These are phyloP conservation scores for Neonectria ditissima DNA, from an alignment of 2,329 filamentous ascomycete species.

Conservation along the genomic window DNA sequence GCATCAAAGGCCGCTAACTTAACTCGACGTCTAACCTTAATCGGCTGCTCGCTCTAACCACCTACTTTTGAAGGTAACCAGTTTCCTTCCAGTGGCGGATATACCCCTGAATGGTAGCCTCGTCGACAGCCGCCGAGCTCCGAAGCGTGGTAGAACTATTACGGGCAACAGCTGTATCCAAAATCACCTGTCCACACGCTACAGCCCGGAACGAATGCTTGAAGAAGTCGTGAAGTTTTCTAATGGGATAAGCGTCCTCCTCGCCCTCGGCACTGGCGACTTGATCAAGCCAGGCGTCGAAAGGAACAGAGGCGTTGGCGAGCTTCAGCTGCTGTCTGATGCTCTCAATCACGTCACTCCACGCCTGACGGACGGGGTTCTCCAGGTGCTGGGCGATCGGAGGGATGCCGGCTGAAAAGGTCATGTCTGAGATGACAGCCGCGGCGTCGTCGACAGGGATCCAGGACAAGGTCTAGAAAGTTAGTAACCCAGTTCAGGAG, in stretches of 20 bases:
- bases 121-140: conserved; percentile 18
- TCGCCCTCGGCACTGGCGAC: conserved; percentile 21
- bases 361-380: conserved; percentile 33
- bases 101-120: conserved; percentile 24
- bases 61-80: conserved; percentile 29
- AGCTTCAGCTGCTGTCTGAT: conserved; percentile 26
- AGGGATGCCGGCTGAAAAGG: conserved; percentile 11
- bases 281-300: conserved; percentile 30
- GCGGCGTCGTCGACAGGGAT: conserved; percentile 35
- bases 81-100: conserved; percentile 29
- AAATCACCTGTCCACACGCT: conserved; percentile 32
- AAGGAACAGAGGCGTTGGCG: conserved; percentile 16
- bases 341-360: conserved; percentile 20
- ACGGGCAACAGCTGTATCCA: conserved; percentile 32
- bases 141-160: conserved; percentile 23
- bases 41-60: not conserved
- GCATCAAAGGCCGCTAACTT: too few relatives aligned
- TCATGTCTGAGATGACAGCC: conserved; percentile 28
- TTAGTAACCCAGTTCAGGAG: conserved; percentile 7
- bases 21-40: too few relatives aligned
- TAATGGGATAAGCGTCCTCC: conserved; percentile 28
- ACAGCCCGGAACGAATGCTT: conserved; percentile 29
- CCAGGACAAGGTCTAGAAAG: conserved; percentile 32
- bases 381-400: conserved; percentile 29
- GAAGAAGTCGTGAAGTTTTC: conserved; percentile 31